Conservation (phyloP, 2,329 filamentous ascomycete genomes). For the Colletotrichum sublineola region DNA sequence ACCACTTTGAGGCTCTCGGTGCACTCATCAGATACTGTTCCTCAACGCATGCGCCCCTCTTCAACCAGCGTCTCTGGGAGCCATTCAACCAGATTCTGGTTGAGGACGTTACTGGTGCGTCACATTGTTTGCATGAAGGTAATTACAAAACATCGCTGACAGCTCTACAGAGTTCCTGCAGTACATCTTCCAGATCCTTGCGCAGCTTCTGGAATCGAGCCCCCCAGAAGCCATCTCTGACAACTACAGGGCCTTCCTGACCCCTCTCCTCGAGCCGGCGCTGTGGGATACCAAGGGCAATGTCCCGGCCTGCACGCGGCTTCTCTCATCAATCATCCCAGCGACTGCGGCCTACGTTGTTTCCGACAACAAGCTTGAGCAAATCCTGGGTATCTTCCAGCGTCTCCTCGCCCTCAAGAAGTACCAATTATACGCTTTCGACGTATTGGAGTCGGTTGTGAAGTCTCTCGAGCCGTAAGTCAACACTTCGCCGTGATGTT, state of each 20-base stretch:
- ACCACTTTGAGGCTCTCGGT: conserved; percentile 94
- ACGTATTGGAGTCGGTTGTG: conserved; percentile 87
- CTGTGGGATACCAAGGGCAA: conserved; percentile 96
- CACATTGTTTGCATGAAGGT: conserved; percentile 38
- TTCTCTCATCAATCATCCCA: conserved; percentile 87
- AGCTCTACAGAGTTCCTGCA: conserved; percentile 83
- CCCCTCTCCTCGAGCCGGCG: conserved; percentile 81
- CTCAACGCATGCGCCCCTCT: conserved; percentile 73
- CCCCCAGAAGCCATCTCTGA: conserved; percentile 82
- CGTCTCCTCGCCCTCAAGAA: conserved; percentile 85
- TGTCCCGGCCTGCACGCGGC: conserved; percentile 87
- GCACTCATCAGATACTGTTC: conserved; percentile 85
- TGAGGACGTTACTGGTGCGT: conserved; percentile 81
- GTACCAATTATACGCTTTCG: conserved; percentile 88
- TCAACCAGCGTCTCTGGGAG: conserved; percentile 85
- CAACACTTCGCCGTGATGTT: neutral
- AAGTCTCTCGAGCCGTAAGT: conserved; percentile 79
- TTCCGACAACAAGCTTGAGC: conserved; percentile 84
- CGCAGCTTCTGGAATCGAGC: conserved; percentile 89
- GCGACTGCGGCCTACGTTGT: conserved; percentile 80
- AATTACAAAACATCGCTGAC: conserved; percentile 48
- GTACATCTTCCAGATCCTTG: conserved; percentile 96
- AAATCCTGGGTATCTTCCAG: conserved; percentile 95
- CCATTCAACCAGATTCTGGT: conserved; percentile 85
- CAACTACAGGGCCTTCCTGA: conserved; percentile 84